Base-by-base conservation (phyloP, 441 rosid species). In the Codiaeum variegatum region DNA sequence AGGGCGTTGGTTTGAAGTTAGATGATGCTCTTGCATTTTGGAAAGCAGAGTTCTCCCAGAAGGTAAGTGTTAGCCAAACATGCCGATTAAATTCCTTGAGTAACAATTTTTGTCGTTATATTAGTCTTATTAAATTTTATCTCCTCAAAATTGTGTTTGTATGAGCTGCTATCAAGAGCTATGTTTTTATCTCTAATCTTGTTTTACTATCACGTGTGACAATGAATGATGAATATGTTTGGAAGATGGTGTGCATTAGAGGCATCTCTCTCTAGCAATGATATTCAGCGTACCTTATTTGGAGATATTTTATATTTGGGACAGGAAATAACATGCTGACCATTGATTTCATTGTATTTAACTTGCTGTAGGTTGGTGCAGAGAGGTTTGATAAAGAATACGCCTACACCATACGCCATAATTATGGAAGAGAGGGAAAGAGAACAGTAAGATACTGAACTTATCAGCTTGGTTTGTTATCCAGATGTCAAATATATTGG, bases 371-470 rank as follows among this genome's bases (percentile, higher is more conserved):
- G 99, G 93, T 91, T 78, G 97, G 97, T 24, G 82, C 92, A 70
- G 98, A 96, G 86, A 90, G 83, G 80, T 96, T 96, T 75, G 97
- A 91, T 83, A 91, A 89, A 82, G 97, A 93, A 80, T 91, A 96
- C 76, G 96, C 97, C 38, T 96, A 91, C 78, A 31, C 75, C 83
- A 88, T 96, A 73, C 96, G 97, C 59, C 98, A 96, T 82, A 90
- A 84, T 80, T 91, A 89, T 78, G 99, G 98, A 81, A 91, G 76
- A 83, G 97, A 93, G 82, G 97, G 97, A 78, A 96, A 93, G 83
- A 85, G 97, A 87, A 87, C 91, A 12, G 98, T 95, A 83, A 86
- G 93, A 67, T 69, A 18, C 73, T 70, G 60, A 62, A 56, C 18
- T 42, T 78, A 46, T 62, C 63, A 31, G 62, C 58, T 29, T 68